Evolutionary conservation across 2,329 filamentous ascomycete genomes (phyloP), one percentile per base, ranked within the genome.

Genomic region (Arthrinium puccinioides): DNA sequence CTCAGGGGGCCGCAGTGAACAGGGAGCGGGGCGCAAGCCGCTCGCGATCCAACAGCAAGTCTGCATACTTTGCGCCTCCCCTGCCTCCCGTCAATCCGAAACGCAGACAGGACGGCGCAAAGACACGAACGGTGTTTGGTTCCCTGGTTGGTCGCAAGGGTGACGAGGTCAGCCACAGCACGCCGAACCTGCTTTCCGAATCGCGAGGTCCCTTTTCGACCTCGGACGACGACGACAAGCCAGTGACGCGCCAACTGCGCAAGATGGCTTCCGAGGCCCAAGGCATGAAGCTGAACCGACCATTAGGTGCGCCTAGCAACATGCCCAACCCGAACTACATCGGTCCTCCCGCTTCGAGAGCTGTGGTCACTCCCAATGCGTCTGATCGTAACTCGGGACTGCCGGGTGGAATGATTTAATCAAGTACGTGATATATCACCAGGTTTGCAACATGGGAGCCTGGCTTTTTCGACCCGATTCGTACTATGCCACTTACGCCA

Each of bases 31-130:
- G 53, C 45, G 59, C 54, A n/a, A 58, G 60, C n/a, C 60, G 66
- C 20, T 54, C 58, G 4, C 56, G 61, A 4, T 57, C 57, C 4
- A 59, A 57, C 21, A 65, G 63, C 45, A 61, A 62, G 32, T 51
- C 53, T 6, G 54, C 49, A 9, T 40, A 50, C 19, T 63, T 60
- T 3, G 55, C 60, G 3, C 74, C 74, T 3, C 74, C 74, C 3
- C 41, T 79, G 24, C 75, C 75, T 3, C 74, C 74, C 2, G 73
- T 79, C 51, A 79, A 79, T 49, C 75, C 75, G 20, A 65, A 72
- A 33, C 67, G 75, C 9, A 62, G 59, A 32, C 56, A 61, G 33
- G 59, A 66, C 10, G 55, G 52, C 10, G 53, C 57, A 0, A 57
- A 52, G 21, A 50, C 54, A 3, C 66, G 70, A 37, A 66, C 64